Evolutionary conservation across 2,329 filamentous ascomycete species (phyloP), one percentile per base, ranked within the genome.

Genomic region (Aotearoamyces nothofagi): DNA sequence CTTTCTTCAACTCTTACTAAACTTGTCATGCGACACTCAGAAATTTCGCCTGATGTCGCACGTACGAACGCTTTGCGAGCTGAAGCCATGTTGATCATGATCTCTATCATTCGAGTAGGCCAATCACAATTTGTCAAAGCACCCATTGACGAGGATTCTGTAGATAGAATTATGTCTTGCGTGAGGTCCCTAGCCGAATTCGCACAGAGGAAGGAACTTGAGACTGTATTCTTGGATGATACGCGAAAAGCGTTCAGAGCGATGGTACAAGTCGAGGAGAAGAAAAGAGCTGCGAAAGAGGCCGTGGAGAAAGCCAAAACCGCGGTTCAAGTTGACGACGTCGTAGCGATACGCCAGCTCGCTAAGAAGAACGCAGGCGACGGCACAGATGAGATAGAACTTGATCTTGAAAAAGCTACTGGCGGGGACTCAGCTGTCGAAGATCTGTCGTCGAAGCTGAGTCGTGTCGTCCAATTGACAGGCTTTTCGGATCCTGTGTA

Each of bases 41-140:
- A 96, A 50, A 86, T 96, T 35, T 94, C 87, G 2, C 62, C 78
- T 14, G 87, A 94, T 44, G 57, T 66, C 24, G 80, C 81, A 24
- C 78, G 90, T 22, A 96, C 87, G 16, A 98, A 98, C 45, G 86
- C 87, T 16, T 68, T 98, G 15, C 78, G 83, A 27, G 90, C 90
- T 3, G 90, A 98, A 55, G 90, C 90, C 24, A 98, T 98, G 90
- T 68, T 98, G 30, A 96, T 98, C 51, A 93, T 96, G 86, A 93
- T 98, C 44, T 96, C 90, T 4, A 92, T 98, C 42, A 83, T 98
- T 41, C 84, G 90, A 27, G 90, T 94, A 35, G 90, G 90, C 22
- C 90, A 98, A 56, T 96, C 87, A n/a, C 83, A 93, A 39, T 98
- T 98, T 43, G 90, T 92, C 49, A 96, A 96, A 61, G 79, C 83